These are phyloP conservation scores for Bimuria novae-zelandiae DNA, from an alignment of 2,329 filamentous ascomycete genomes.

Conservation along the genomic window DNA sequence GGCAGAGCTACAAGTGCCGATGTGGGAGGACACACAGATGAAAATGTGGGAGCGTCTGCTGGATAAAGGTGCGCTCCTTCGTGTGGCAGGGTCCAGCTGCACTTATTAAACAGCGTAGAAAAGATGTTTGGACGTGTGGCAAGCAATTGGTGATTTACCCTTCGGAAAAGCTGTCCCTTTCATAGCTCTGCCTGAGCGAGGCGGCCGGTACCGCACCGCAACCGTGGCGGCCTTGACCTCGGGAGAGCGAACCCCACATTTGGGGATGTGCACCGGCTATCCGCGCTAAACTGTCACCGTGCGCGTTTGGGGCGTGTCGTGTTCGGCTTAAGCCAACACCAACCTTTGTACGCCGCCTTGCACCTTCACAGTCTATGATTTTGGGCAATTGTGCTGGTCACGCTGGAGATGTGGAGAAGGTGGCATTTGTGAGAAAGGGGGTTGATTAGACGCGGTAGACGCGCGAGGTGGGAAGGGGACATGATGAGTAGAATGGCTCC, in stretches of 20 bases:
- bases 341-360: no score
- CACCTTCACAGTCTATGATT: no score
- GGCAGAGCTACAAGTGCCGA: slow-evolving; percentile 21
- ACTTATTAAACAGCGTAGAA: not conserved
- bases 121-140: not conserved
- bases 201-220: not conserved
- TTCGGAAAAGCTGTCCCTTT: slow-evolving; percentile 14
- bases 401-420: no score
- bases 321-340: no score
- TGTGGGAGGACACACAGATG: slow-evolving; percentile 7
- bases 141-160: no score
- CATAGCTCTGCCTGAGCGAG: slow-evolving; percentile 8
- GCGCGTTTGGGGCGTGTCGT: not conserved
- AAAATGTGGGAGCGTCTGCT: slow-evolving; percentile 5
- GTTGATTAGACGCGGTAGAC: no score
- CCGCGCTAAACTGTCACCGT: not conserved
- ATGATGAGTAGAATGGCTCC: no score
- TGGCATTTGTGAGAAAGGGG: no score
- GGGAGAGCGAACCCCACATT: slow-evolving; percentile 9
- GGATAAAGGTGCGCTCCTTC: no score
- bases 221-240: no score
- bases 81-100: not conserved
- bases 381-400: no score
- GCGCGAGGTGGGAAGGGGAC: no score
- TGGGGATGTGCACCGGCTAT: slow-evolving; percentile 4